Conservation (phyloP, 2,329 filamentous ascomycete genomes). For the Aspergillus caelatus region DNA sequence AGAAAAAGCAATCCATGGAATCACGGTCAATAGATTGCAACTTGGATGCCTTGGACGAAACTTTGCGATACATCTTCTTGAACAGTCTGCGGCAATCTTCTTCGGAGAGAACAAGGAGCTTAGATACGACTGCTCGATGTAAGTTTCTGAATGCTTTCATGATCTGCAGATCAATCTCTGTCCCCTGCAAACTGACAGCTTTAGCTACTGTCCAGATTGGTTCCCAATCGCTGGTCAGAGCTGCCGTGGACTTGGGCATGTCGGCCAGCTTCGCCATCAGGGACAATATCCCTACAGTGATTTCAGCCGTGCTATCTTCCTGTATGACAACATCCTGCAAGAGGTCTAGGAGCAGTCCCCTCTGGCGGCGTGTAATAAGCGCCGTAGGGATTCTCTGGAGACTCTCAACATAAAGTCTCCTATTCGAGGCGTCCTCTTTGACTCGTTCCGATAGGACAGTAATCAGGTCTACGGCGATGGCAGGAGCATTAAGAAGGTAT, state of each 20-base stretch:
- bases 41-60: constrained; percentile 33
- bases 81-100: constrained; percentile 37
- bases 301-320: constrained; percentile 28
- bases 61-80: constrained; percentile 37
- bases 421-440: constrained; percentile 31
- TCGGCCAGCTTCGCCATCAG: constrained; percentile 44
- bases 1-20: constrained; percentile 41
- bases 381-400: constrained; percentile 40
- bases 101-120: constrained; percentile 38
- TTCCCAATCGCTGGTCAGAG: constrained; percentile 39
- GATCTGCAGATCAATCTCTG: constrained; percentile 35
- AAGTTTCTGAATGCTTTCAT: constrained; percentile 43
- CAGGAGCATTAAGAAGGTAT: constrained; percentile 39
- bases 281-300: constrained; percentile 37
- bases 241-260: constrained; percentile 42
- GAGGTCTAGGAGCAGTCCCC: constrained; percentile 37
- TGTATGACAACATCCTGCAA: constrained; percentile 37
- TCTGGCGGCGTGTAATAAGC: constrained; percentile 41
- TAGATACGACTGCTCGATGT: constrained; percentile 37
- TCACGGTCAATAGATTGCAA: constrained; percentile 34
- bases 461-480: constrained; percentile 37
- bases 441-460: constrained; percentile 37
- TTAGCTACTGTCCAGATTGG: constrained; percentile 41
- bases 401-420: constrained; percentile 36
- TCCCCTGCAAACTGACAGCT: constrained; percentile 35